These are phyloP conservation scores for Colletotrichum destructivum DNA, from an alignment of 2,329 filamentous ascomycete genomes.

Conservation along the genomic window DNA sequence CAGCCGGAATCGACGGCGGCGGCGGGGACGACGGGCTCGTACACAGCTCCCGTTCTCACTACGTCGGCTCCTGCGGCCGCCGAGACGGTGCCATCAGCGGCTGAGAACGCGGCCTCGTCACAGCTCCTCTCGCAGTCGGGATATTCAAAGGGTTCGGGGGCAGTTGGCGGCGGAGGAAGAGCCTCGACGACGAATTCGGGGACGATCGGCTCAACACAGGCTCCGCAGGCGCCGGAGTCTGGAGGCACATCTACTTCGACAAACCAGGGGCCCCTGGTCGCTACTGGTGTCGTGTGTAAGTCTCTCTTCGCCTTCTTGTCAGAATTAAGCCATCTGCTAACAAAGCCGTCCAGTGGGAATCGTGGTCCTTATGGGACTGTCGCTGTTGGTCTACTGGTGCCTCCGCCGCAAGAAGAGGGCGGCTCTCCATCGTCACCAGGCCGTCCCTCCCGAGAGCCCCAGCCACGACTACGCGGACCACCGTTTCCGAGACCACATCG, in stretches of 20 bases:
- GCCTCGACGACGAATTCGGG: not conserved
- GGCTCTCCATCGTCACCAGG: constrained; percentile 3
- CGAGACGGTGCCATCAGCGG: not conserved
- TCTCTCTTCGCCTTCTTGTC: not conserved
- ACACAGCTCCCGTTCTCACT: not conserved
- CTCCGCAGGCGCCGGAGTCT: not conserved
- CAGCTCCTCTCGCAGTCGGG: not conserved
- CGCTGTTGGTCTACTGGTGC: constrained; percentile 33
- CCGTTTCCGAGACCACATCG: constrained; percentile 11
- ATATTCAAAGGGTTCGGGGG: not conserved
- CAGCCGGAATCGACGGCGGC: not conserved
- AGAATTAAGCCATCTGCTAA: not conserved
- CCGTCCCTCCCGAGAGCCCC: constrained; percentile 17
- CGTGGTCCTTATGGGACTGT: constrained; percentile 29
- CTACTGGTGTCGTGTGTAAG: constrained; percentile 32
- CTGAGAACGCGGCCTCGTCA: constrained; percentile 7
- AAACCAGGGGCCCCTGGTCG: constrained; percentile 21
- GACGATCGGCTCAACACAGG: not conserved
- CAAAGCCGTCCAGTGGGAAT: constrained; percentile 13
- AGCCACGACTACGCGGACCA: not conserved
- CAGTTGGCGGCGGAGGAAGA: not conserved
- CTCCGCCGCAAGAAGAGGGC: constrained; percentile 27
- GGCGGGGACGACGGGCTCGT: not conserved
- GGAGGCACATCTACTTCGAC: not conserved
- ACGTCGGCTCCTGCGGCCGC: not conserved